phyloP scores from a whole-genome alignment of 495 filamentous ascomycete genomes.

The Aspergillus cavernicola region DNA sequence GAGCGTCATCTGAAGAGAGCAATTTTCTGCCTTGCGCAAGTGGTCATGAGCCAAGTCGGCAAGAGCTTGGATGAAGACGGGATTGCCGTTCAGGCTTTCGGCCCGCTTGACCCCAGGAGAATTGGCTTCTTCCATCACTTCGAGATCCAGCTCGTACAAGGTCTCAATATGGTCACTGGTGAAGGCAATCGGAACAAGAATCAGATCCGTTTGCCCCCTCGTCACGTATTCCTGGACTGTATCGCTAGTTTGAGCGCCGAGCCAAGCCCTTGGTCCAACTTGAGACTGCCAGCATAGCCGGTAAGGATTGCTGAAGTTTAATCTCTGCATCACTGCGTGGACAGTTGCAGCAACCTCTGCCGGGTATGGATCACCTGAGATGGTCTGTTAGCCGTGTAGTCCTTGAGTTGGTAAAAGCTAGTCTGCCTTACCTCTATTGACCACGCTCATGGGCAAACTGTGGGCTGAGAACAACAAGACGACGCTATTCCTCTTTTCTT shows the following conservation, averaged over 20 bases:
- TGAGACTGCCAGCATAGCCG: slow-evolving; percentile 97
- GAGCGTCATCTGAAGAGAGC: slow-evolving; percentile 80
- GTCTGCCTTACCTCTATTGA: slow-evolving; percentile 68
- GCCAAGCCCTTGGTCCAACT: slow-evolving; percentile 92
- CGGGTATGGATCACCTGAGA: slow-evolving; percentile 84
- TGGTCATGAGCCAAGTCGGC: slow-evolving; percentile 82
- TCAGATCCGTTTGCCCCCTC: slow-evolving; percentile 84
- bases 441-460: slow-evolving; percentile 93
- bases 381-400: not conserved
- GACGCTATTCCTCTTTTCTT: slow-evolving; percentile 70
- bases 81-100: slow-evolving; percentile 90
- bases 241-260: slow-evolving; percentile 86
- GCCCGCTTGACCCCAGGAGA: slow-evolving; percentile 77
- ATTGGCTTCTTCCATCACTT: slow-evolving; percentile 89
- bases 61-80: slow-evolving; percentile 85
- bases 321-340: slow-evolving; percentile 87
- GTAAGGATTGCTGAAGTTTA: slow-evolving; percentile 84
- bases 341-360: slow-evolving; percentile 97
- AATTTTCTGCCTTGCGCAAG: slow-evolving; percentile 62
- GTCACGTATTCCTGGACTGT: slow-evolving; percentile 86
- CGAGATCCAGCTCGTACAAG: slow-evolving; percentile 88
- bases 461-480: slow-evolving; percentile 94
- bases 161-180: slow-evolving; percentile 99
- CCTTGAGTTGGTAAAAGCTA: too few species aligned
- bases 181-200: slow-evolving; percentile 95